Conservation (phyloP, 2,329 filamentous ascomycete species). For the Colletotrichum ledebouriae region DNA sequence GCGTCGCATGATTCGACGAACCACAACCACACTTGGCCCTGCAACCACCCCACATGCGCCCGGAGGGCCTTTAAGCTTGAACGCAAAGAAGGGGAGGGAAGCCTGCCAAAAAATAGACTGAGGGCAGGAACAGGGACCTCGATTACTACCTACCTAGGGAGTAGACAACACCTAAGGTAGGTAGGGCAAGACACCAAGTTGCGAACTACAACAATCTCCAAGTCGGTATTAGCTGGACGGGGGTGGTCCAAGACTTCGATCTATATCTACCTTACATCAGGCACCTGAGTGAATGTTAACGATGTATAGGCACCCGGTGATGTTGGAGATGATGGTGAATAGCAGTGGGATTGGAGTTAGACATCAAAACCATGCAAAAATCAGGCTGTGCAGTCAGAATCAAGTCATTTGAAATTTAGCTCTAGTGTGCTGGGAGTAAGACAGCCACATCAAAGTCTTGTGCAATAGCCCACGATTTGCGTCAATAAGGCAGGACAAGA, state of each 20-base stretch:
- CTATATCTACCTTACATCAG: no score
- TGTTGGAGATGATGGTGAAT: no score
- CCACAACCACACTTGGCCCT: constrained; percentile 53
- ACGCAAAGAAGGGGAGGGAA: constrained; percentile 24
- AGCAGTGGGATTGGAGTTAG: no score
- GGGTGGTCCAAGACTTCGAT: no score
- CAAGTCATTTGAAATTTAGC: not conserved
- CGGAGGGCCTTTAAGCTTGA: constrained; percentile 15
- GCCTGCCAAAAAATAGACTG: constrained; percentile 7
- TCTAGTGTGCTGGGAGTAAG: not conserved
- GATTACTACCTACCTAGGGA: not conserved
- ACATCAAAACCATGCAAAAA: no score
- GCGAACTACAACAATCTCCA: no score
- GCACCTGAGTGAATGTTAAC: no score
- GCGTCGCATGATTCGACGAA: constrained; percentile 58
- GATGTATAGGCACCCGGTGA: no score
- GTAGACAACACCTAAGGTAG: no score
- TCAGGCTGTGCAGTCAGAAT: not conserved
- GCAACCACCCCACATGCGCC: constrained; percentile 29
- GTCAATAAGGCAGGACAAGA: not conserved
- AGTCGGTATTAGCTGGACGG: no score
- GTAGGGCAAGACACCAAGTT: no score
- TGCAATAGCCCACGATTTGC: not conserved
- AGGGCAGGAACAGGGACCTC: constrained; percentile 1
- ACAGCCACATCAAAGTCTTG: not conserved